phyloP scores from a whole-genome alignment of 371 early-diverging fungal genomes.

The Mortierella sp. region DNA sequence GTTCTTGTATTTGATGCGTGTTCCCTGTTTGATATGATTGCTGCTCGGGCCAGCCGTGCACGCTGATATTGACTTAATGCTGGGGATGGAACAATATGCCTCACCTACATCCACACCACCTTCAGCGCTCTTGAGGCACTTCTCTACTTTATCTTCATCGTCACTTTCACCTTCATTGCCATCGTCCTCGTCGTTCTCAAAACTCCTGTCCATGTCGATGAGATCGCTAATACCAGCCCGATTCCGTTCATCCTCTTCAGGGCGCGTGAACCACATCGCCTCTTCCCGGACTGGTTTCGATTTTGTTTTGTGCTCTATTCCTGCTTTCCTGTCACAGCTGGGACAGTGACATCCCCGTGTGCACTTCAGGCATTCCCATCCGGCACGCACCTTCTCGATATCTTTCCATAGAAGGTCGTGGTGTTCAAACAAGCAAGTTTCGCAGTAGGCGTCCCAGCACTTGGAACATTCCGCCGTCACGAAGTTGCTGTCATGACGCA shows the following conservation, averaged over 20 bases:
- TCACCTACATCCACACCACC: no score
- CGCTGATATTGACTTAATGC: no score
- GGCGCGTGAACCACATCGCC: constrained; percentile 21
- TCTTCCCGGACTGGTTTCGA: background rate
- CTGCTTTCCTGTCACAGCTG: constrained; percentile 1
- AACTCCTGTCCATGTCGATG: background rate
- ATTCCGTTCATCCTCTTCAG: constrained; percentile 30
- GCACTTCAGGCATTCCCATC: constrained; percentile 30
- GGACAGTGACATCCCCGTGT: constrained; percentile 13
- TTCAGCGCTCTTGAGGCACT: no score
- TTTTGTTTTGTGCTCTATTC: background rate
- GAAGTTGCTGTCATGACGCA: background rate
- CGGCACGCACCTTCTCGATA: background rate
- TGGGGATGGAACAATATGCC: no score
- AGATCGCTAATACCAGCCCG: constrained; percentile 13
- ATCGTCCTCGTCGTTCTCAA: background rate
- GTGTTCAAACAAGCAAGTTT: constrained; percentile 20
- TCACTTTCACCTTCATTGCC: background rate
- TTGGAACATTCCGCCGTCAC: constrained; percentile 6
- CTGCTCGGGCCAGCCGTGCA: no score
- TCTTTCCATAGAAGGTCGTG: constrained; percentile 21
- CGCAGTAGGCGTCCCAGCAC: constrained; percentile 19
- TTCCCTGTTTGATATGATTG: no score
- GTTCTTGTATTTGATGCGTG: no score
- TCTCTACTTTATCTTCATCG: no score